Evolutionary conservation across 2,329 filamentous ascomycete species (phyloP), one percentile per base, ranked within the genome.

Genomic region (Alternaria alternata): DNA sequence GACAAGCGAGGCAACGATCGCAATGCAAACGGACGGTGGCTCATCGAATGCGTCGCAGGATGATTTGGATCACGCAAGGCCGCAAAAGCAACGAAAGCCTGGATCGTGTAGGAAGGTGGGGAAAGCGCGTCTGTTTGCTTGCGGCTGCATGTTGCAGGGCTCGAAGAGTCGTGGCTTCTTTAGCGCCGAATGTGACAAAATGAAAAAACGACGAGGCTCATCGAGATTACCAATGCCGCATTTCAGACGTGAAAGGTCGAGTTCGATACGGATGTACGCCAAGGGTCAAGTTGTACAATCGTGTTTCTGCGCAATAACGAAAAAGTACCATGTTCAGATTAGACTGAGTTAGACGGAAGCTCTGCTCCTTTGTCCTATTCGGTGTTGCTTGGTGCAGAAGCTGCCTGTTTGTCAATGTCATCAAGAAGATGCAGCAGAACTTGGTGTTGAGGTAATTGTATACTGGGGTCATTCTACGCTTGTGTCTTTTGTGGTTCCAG

Each of bases 191-290:
- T 11, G 44, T 11, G 53, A 58, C 41, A 59, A 61, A 51, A 43
- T 30, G 62, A 64, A 46, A 57, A 64, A 57, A 44, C 48, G 61
- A 64, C 53, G 34, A 59, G 43, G 51, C 41, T 63, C 32, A 57
- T 26, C 51, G 30, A 56, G 30, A 39, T 51, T 18, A 26, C 34
- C 34, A 32, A 11, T 12, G n/a, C 26, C 28, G 14, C 20, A 14
- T 28, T 24, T 8, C 32, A 36, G 30, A 49, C 6, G 36, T 18
- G 18, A 14, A 22, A 24, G 12, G 34, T 41, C 34, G n/a, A 47
- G 11, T 26, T 9, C 6, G 1, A 3, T 30, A 30, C 9, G 9
- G 11, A 30, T 30, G 11, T 11, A 30, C 9, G 28, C 28, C 28
- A 11, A 30, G 28, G 8, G 11, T 30, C 28, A 11, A 30, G 28